Percentiles rank a stretch among this genome's conserved stretches.
phyloP scores from a whole-genome alignment of 257 asterid genomes.

The Nicotiana knightiana region DNA sequence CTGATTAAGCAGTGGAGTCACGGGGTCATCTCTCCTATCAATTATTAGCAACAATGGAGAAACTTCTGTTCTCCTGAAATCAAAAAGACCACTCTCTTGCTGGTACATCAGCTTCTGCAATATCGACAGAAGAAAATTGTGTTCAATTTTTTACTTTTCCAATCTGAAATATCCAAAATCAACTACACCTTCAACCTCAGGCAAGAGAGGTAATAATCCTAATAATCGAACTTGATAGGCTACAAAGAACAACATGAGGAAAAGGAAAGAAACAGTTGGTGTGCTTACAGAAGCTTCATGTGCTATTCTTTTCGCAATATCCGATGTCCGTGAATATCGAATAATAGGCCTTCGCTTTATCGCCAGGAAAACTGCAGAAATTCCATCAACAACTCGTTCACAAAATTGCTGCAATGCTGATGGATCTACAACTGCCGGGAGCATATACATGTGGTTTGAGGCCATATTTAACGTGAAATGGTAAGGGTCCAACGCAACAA shows the following conservation, averaged over 20 bases:
- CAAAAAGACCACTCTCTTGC: constrained; percentile 93
- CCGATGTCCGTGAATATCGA: constrained; percentile 87
- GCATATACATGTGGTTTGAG: constrained; percentile 78
- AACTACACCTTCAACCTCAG: neutral
- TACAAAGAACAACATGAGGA: neutral
- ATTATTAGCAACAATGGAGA: constrained; percentile 81
- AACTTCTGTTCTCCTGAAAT: constrained; percentile 88
- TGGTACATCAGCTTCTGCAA: constrained; percentile 97
- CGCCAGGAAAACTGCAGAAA: constrained; percentile 82
- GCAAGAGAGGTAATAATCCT: neutral
- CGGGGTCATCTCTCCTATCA: constrained; percentile 97
- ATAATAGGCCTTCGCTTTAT: constrained; percentile 82
- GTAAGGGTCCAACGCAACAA: constrained; percentile 77
- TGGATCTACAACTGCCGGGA: constrained; percentile 95
- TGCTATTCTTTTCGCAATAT: constrained; percentile 79
- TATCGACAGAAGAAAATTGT: constrained; percentile 13
- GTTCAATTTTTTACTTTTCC: constrained; percentile 9
- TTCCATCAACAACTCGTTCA: constrained; percentile 86
- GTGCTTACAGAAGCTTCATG: constrained; percentile 83
- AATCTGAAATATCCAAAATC: constrained; percentile 8
- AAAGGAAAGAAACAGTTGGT: neutral
- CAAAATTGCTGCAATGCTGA: constrained; percentile 66
- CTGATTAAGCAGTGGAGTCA: constrained; percentile 86
- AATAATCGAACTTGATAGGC: neutral
- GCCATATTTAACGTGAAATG: constrained; percentile 74